A percentile compares a stretch with the other conserved stretches of the same genome.
Conservation (phyloP, 169 alveolate species). For the Theileria sp. region DNA sequence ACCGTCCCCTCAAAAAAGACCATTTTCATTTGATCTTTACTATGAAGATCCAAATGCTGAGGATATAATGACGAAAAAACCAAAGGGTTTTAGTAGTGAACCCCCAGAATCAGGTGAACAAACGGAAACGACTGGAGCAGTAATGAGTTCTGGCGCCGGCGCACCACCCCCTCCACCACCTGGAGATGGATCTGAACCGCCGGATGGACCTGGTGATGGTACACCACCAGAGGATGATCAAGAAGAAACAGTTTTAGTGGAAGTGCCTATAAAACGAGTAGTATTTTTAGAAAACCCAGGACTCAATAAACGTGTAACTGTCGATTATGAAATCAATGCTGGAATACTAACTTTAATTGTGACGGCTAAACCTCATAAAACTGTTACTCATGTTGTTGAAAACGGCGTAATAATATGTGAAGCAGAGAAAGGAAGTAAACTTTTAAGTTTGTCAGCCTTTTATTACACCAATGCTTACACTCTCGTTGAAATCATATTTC, state of each 20-base stretch:
- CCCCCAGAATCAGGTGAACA: not conserved
- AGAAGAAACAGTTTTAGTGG: not conserved
- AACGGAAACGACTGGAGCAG: not conserved
- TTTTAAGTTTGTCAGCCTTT: not conserved
- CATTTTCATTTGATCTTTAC: not conserved
- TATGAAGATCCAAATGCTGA: not conserved
- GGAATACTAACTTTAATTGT: slow-evolving; percentile 8
- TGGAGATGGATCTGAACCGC: not conserved
- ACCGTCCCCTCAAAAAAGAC: not conserved
- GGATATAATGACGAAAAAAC: not conserved
- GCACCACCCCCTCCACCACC: not conserved
- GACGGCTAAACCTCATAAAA: not conserved
- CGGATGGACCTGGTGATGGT: not conserved
- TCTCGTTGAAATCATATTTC: not conserved
- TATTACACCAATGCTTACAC: not conserved
- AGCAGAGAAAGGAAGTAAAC: not conserved
- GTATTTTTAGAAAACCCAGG: not conserved
- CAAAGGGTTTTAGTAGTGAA: not conserved
- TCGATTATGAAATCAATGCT: slow-evolving; percentile 4
- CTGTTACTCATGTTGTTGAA: not conserved
- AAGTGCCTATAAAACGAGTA: not conserved
- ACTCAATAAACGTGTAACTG: not conserved
- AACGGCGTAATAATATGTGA: not conserved
- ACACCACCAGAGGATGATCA: not conserved
- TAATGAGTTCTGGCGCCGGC: not conserved